Evolutionary conservation across 345 rosid species (phyloP), one percentile per base, ranked within the genome.

Genomic region (Firmiana major): DNA sequence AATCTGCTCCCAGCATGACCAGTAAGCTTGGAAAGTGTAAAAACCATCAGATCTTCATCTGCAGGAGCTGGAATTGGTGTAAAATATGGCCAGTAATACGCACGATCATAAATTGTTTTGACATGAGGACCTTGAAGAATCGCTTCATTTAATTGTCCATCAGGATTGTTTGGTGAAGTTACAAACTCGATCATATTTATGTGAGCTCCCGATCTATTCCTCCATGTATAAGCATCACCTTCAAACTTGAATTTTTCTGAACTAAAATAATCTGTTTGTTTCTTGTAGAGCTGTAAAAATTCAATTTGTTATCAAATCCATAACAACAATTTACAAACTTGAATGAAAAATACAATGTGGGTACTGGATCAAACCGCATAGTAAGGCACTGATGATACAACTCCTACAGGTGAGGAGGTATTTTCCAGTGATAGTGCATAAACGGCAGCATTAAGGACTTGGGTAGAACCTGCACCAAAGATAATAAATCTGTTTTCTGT

Each of bases 1-100:
- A 91, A 90, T 86, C 94, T 78, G 1, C 88, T 85, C 51, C 97
- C 94, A 4, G 93, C 97, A 82, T 91, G 96, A 53, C 97, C 97
- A 17, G 96, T 93, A 58, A 87, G 82, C 86, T 91, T 93, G 8
- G 97, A 90, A 19, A 92, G 85, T 28, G 93, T 82, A 75, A 93
- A 93, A 22, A 89, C 12, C 85, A 83, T 81, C 54, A 91, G 45
- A 58, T 91, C 88, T 60, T 75, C 88, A 57, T 89, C 86, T 1
- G 83, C 84, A 0, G 88, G 86, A 36, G 83, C 79, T 28, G 94
- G 84, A 70, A 91, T 90, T 7, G 92, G 84, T 0, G 98, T 81
- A 71, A 81, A 93, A 79, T 89, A 87, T 5, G 97, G 97, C 97
- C 97, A 91, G 40, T 86, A 93, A 63, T 93, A 93, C 1, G 97